Base-by-base conservation (phyloP, 177 flowering plant genomes). In the Tripterygium wilfordii region DNA sequence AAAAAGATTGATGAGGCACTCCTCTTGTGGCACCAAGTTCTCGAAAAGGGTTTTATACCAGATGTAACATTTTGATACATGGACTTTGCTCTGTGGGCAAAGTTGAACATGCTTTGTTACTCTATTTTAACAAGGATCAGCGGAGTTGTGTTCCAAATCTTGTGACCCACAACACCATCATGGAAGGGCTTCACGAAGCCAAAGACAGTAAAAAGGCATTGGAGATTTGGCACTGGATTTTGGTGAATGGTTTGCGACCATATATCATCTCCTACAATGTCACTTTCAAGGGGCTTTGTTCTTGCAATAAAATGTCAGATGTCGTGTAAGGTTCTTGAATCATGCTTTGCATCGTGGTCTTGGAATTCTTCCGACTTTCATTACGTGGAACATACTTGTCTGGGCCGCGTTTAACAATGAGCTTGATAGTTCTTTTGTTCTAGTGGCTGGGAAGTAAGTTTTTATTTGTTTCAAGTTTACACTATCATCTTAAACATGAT, bases 221-320 rank as follows among this genome's bases (percentile, higher is more conserved):
- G 25, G 71, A 59, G 17, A 71, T 83, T 55, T 88, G 96, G 98
- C 58, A 57, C 21, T 61, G 64, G 60, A 86, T 83, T 39, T 56
- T 62, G 22, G 51, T 62, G 54, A 21, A 64, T 42, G 87, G 91
- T 36, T 58, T 82, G 14, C 58, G 46, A 54, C 92, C 85, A 6
- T 94, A 85, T 77, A 76, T 83, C 12, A 55, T 88, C 40, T 82
- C 98, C 10, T 91, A 85, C 56, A 91, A 88, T 58, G 80, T 85
- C 36, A 61, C 73, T 51, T 60, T 91, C n/a, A 74, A 83, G 54
- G 98, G 96, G 18, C 80, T 88, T 54, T 88, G 90, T 71, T 78
- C 86, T 36, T 78, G 72, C 56, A 44, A 59, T 37, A 78, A 63
- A 55, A 30, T 82, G 29, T 59, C 74, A 22, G 80, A 68, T 56